Base-by-base conservation (phyloP, 768 basidiomycete genomes). In the Mycena pura region DNA sequence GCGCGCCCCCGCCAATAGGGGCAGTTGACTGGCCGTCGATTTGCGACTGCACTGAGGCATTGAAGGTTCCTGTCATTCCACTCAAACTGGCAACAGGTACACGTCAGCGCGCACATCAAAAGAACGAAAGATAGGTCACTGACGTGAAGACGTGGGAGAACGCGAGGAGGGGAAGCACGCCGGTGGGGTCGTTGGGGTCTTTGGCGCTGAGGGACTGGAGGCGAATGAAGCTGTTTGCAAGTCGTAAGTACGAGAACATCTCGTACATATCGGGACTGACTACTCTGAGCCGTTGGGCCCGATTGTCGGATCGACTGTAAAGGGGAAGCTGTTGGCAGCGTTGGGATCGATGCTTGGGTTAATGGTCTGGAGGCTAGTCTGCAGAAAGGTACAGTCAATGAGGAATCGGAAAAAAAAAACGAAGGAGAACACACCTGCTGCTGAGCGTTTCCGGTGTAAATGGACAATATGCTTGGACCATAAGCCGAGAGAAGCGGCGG, bases 71-170 rank as follows among this genome's bases (percentile, higher is more conserved):
- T 3, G 80, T 82, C 93, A 93, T 93, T 57, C 80, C 76, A n/a
- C 74, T 66, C 70, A 95, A 64, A 8, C 90, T 92, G 63, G 44
- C 51, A 22, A 24, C 41, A 36, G n/a, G 9, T n/a, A n/a, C n/a
- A n/a, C n/a, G n/a, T 15, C 36, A 44, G 36, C 11, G 34, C 6
- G 36, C 9, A 22, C 9, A 21, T n/a, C 24, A 17, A 13, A 28
- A 45, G n/a, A n/a, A n/a, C 14, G 47, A 31, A 11, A 36, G 53
- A 43, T 17, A 44, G 24, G 21, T 2, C 6, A 76, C 88, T 64
- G 69, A 93, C 92, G 78, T 77, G 80, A 93, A 95, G 68, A 84
- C 84, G 64, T 93, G 83, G 7, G 92, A 92, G 80, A 93, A 96
- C 0, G 91, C 86, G 63, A 89, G 77, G 43, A 82, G 84, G 4